Evolutionary conservation across 2,329 filamentous ascomycete genomes (phyloP).

Genomic region (Zymoseptoria pseudotritici): DNA sequence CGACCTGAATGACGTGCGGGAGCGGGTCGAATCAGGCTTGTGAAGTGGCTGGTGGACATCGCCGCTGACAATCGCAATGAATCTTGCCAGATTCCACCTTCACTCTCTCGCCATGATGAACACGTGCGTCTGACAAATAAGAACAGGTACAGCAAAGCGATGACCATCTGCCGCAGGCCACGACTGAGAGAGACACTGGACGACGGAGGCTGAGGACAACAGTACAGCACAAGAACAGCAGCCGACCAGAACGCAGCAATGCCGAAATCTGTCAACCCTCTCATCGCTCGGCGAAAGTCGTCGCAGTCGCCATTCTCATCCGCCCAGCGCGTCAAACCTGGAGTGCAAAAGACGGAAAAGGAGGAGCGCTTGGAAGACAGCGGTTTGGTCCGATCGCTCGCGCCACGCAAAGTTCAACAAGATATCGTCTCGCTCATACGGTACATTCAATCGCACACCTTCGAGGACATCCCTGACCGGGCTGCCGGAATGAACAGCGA

Average conservation of each 20-base stretch:
- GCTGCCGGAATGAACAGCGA: slow-evolving; percentile 56
- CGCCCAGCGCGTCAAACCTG: slow-evolving; percentile 31
- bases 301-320: slow-evolving; percentile 34
- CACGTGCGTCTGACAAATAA: background rate
- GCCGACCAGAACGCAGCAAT: slow-evolving; percentile 14
- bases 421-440: slow-evolving; percentile 45
- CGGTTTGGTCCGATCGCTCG: slow-evolving; percentile 50
- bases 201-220: background rate
- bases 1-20: background rate
- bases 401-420: slow-evolving; percentile 56
- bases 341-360: slow-evolving; percentile 14
- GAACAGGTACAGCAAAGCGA: background rate
- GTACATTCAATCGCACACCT: slow-evolving; percentile 56
- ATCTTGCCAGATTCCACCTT: background rate
- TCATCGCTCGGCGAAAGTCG: slow-evolving; percentile 30
- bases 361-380: slow-evolving; percentile 51
- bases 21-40: background rate
- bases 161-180: slow-evolving; percentile 4
- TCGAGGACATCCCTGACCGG: slow-evolving; percentile 53
- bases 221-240: slow-evolving; percentile 1
- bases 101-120: background rate
- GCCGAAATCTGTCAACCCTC: slow-evolving; percentile 21
- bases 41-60: background rate
- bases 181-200: slow-evolving; percentile 2
- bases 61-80: background rate